phyloP scores from a whole-genome alignment of 2,329 filamentous ascomycete species.

The Nakataea oryzae region DNA sequence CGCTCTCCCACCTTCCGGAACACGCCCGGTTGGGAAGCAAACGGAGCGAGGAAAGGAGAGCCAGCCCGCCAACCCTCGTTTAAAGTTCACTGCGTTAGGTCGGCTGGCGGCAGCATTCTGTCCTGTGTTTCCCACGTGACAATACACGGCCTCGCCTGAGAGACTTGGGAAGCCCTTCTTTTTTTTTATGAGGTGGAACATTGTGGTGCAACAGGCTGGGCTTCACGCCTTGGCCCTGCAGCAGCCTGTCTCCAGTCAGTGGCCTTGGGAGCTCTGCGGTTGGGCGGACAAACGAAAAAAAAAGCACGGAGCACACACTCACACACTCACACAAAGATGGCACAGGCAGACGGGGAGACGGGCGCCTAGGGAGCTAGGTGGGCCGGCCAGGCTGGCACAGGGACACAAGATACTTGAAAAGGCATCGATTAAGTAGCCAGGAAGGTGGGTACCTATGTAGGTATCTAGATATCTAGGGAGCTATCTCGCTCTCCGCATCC shows the following conservation, averaged over 20 bases:
- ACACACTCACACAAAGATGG: not conserved
- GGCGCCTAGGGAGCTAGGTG: not conserved
- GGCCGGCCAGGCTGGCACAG: too few relatives aligned
- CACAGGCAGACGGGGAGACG: not conserved
- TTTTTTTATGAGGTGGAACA: not conserved
- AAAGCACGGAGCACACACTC: not conserved
- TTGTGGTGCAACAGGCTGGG: not conserved
- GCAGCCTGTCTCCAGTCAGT: not conserved
- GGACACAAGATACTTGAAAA: not conserved
- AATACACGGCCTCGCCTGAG: not conserved
- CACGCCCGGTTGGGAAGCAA: not conserved
- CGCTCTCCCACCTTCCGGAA: too few relatives aligned
- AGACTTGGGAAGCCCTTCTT: not conserved
- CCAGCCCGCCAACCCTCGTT: not conserved
- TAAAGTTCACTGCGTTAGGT: not conserved
- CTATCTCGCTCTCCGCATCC: not conserved
- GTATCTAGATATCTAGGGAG: too few relatives aligned
- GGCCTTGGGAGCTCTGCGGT: not conserved
- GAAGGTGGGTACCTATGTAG: too few relatives aligned
- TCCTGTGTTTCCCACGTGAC: constrained; percentile 1
- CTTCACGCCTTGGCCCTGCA: not conserved
- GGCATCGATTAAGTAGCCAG: not conserved
- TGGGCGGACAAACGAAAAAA: not conserved
- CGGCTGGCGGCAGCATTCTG: not conserved
- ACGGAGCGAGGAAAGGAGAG: not conserved